A percentile compares a stretch with the other conserved stretches of the same genome.
Evolutionary conservation across 345 rosid genomes (phyloP).

Genomic region (Citrus cavaleriei): DNA sequence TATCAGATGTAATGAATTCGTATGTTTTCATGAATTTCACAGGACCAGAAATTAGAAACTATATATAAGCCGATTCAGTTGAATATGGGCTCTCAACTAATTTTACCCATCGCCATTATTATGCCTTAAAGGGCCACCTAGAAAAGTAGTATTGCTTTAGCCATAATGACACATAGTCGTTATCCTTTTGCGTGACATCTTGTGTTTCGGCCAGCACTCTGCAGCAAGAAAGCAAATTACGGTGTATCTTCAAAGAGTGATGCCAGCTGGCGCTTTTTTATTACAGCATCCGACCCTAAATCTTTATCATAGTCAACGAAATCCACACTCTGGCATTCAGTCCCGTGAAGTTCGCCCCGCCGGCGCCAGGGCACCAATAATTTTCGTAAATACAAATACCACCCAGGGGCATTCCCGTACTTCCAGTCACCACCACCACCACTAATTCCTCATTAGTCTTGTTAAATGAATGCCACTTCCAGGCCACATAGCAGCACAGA

Average conservation of each 20-base stretch:
- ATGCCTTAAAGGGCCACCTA: neutral
- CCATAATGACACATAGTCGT: neutral
- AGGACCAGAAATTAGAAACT: neutral
- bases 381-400: constrained; percentile 15
- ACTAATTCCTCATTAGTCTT: constrained; percentile 13
- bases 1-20: too few relatives aligned
- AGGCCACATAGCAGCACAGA: neutral
- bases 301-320: neutral
- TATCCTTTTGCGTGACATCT: neutral
- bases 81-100: neutral
- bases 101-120: neutral
- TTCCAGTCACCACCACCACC: neutral
- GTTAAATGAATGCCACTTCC: neutral
- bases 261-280: neutral
- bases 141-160: neutral
- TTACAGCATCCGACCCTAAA: neutral
- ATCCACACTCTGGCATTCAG: neutral
- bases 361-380: neutral
- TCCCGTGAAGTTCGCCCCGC: constrained; percentile 1
- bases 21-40: neutral
- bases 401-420: constrained; percentile 16
- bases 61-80: neutral
- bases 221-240: neutral
- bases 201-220: neutral
- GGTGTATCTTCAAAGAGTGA: neutral